These are phyloP conservation scores for Oryza longistaminata DNA, from an alignment of 176 grass and related monocot species.

Conservation along the genomic window DNA sequence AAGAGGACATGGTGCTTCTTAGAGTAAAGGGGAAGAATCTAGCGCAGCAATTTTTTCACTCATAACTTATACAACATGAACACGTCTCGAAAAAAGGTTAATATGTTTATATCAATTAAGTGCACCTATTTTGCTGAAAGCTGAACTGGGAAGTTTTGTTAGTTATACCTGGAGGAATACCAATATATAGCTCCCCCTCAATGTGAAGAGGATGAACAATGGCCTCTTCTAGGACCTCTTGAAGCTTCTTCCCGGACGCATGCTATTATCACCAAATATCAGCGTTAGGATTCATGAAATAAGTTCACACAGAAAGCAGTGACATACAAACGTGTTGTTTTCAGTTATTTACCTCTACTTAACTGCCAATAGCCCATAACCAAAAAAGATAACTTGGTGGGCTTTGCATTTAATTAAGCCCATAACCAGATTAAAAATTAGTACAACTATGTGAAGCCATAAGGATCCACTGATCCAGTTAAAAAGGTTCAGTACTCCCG, in stretches of 20 bases:
- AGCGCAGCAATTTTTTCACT: background rate
- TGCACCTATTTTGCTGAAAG: background rate
- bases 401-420: background rate
- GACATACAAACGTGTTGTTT: background rate
- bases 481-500: background rate
- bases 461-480: background rate
- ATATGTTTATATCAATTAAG: no score
- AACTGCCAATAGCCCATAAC: background rate
- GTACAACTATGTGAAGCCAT: background rate
- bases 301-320: background rate
- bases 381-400: background rate
- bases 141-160: background rate
- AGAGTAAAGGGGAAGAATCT: background rate
- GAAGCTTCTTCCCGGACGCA: slow-evolving; percentile 92
- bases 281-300: slow-evolving; percentile 26
- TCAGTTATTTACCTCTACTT: background rate
- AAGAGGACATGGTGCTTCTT: background rate
- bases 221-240: slow-evolving; percentile 88
- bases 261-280: slow-evolving; percentile 58
- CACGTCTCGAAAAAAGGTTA: background rate
- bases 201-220: slow-evolving; percentile 94
- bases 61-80: background rate
- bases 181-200: slow-evolving; percentile 88
- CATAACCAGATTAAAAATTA: background rate
- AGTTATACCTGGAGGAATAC: slow-evolving; percentile 80